Conservation (phyloP, 495 filamentous ascomycete species). For the Parachaetomium inaequale region DNA sequence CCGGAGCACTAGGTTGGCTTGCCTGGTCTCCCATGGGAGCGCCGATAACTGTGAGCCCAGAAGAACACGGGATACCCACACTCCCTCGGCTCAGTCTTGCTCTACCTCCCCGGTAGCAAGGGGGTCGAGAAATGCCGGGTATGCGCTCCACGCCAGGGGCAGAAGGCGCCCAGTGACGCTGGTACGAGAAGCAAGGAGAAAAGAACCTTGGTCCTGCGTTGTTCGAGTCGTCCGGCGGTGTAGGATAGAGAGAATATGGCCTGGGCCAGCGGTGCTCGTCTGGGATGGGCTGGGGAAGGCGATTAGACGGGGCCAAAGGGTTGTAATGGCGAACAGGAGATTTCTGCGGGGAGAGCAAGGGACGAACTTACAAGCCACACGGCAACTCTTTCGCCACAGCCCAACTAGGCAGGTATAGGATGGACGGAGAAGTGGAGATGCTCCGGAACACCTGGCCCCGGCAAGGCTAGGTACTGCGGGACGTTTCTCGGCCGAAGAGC, state of each 20-base stretch:
- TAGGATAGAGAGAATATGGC: background rate
- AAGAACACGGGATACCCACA: background rate
- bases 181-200: too few relatives aligned
- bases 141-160: too few relatives aligned
- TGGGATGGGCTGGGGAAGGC: background rate
- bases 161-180: too few relatives aligned
- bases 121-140: background rate
- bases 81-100: background rate
- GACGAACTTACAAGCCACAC: background rate
- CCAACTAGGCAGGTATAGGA: background rate
- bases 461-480: too few relatives aligned
- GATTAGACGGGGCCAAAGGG: background rate
- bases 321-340: too few relatives aligned
- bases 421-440: background rate
- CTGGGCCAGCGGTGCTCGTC: background rate
- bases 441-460: background rate
- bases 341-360: background rate
- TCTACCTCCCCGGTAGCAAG: background rate
- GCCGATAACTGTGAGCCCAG: background rate
- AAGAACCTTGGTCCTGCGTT: too few relatives aligned
- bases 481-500: too few relatives aligned
- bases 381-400: background rate
- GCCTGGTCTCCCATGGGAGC: slow-evolving; percentile 42
- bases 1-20: slow-evolving; percentile 31
- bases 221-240: background rate